phyloP scores from a whole-genome alignment of 108 stramenopile genomes.

The Fragilariopsis cylindrus region DNA sequence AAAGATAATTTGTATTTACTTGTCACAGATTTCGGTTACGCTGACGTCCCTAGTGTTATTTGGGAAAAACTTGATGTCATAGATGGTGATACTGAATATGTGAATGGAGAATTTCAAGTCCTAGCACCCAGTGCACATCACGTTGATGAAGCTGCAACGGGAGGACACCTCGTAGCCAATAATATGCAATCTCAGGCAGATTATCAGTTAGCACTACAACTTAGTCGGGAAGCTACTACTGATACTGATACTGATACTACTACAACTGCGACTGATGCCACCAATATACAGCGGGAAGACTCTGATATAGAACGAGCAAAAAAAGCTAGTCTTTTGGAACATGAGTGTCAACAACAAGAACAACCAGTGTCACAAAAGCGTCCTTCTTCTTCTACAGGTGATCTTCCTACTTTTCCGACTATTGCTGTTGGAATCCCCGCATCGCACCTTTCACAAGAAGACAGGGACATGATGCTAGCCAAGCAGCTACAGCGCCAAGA shows the following conservation, averaged over 20 bases:
- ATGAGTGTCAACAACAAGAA: not conserved
- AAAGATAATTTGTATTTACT: constrained; percentile 76
- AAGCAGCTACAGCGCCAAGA: constrained; percentile 12
- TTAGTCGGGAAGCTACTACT: constrained; percentile 32
- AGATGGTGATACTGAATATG: constrained; percentile 86
- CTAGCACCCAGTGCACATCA: constrained; percentile 30
- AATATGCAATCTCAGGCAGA: constrained; percentile 59
- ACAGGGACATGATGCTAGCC: not conserved
- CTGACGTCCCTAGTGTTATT: constrained; percentile 71
- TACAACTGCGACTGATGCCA: not conserved
- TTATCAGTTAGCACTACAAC: constrained; percentile 70
- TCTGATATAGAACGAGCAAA: not conserved
- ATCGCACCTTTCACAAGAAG: not conserved
- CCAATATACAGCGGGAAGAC: not conserved
- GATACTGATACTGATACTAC: constrained; percentile 5
- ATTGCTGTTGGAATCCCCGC: not conserved
- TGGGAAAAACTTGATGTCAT: constrained; percentile 92
- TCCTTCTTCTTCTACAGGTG: not conserved
- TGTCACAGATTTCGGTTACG: constrained; percentile 94
- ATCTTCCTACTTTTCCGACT: not conserved
- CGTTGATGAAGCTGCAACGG: constrained; percentile 35
- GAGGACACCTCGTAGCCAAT: constrained; percentile 58
- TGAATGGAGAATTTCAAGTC: constrained; percentile 51
- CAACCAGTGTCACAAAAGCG: too few species aligned
- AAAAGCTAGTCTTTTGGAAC: constrained; percentile 1